Evolutionary conservation across 352 stramenopile genomes (phyloP), one percentile per base, ranked within the genome.

Genomic region (Phytophthora brassicae): DNA sequence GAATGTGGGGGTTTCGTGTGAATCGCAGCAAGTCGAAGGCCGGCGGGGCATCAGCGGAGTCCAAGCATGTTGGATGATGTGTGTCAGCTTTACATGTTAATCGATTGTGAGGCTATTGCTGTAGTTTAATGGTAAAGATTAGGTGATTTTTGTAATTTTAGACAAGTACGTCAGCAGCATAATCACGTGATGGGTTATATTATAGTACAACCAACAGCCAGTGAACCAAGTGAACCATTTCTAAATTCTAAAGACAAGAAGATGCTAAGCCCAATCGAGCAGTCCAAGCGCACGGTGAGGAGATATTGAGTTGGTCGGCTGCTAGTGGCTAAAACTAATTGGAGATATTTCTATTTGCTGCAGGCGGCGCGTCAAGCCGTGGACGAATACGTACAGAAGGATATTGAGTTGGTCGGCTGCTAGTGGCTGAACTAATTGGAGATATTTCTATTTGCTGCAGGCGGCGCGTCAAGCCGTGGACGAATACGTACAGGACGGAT

Each of bases 401-500:
- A n/a, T n/a, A n/a, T n/a, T n/a, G n/a, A n/a, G n/a, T n/a, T n/a
- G n/a, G n/a, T n/a, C n/a, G n/a, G n/a, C n/a, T n/a, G n/a, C n/a
- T 31, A 31, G 26, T 8, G 4, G 26, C 26, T 31, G 4, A 9
- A 31, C 26, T 31, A 31, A 31, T 8, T 8, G n/a, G n/a, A n/a
- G n/a, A n/a, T n/a, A n/a, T n/a, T n/a, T n/a, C n/a, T n/a, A 28
- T 35, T 46, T 11, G 9, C 13, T 70, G 38, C 49, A 93, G 84
- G 87, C 87, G 11, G 88, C 88, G 22, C 85, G 84, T 31, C 77
- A 87, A 52, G 89, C 92, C 14, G 88, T 98, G 57, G 92, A 98
- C 64, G 93, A 98, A 68, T 97, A 94, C 68, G 89, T 98, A 17
- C 70, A 79, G 39, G 92, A 89, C 68, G 96, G 96, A 31, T 98